phyloP scores from a whole-genome alignment of 2,329 filamentous ascomycete genomes.

The Nectriaceae sp. region DNA sequence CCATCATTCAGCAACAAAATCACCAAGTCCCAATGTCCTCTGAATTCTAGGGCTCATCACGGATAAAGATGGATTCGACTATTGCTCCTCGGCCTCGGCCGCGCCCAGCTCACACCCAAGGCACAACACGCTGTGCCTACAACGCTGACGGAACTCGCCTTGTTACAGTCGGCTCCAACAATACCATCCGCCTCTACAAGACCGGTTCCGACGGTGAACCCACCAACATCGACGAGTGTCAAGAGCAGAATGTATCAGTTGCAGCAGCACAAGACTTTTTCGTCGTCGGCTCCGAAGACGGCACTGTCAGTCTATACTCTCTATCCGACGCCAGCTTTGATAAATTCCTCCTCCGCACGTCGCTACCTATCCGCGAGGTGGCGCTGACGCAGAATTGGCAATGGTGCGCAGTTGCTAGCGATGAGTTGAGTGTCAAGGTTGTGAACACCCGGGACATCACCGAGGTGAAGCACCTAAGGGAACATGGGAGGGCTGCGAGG shows the following conservation, averaged over 20 bases:
- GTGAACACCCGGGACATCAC: constrained; percentile 80
- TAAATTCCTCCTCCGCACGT: constrained; percentile 77
- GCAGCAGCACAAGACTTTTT: constrained; percentile 79
- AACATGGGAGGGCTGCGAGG: constrained; percentile 86
- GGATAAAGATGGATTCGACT: constrained; percentile 35
- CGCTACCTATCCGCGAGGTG: constrained; percentile 85
- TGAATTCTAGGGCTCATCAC: constrained; percentile 3
- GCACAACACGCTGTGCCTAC: constrained; percentile 84
- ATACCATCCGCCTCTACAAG: constrained; percentile 88
- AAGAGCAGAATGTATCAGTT: constrained; percentile 81
- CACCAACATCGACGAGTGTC: constrained; percentile 85
- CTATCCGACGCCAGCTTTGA: constrained; percentile 74
- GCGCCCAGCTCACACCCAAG: constrained; percentile 77
- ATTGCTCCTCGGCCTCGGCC: constrained; percentile 53
- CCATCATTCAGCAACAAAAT: constrained; percentile 3
- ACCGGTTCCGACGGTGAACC: constrained; percentile 93
- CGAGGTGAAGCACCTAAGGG: constrained; percentile 74
- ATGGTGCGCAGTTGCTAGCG: constrained; percentile 96
- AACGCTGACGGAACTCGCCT: constrained; percentile 85
- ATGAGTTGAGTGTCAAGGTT: constrained; percentile 88
- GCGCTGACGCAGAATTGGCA: constrained; percentile 77
- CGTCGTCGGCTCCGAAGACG: constrained; percentile 88
- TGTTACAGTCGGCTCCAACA: constrained; percentile 91
- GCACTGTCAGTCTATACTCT: constrained; percentile 94
- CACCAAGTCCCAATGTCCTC: constrained; percentile 11